phyloP scores from a whole-genome alignment of 2,329 filamentous ascomycete genomes.

The Penicillium vulpinum region DNA sequence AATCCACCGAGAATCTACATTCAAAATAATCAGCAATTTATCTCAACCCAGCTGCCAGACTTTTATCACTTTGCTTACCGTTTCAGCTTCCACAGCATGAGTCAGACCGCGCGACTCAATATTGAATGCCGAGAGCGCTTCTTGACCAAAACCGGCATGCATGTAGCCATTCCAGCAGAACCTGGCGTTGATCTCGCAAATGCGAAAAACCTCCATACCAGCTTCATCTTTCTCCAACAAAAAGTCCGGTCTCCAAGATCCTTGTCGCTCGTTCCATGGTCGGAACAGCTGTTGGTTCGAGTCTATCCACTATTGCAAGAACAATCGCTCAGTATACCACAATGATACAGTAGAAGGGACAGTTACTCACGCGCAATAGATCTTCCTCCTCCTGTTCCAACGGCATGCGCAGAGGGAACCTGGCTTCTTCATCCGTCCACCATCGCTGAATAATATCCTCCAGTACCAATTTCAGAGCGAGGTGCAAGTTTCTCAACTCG shows the following conservation, averaged over 20 bases:
- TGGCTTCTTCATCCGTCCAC: constrained; percentile 25
- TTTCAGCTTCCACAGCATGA: background rate
- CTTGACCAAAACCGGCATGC: constrained; percentile 4
- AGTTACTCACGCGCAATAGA: constrained; percentile 18
- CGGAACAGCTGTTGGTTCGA: background rate
- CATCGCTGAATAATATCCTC: constrained; percentile 32
- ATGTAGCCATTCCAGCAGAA: constrained; percentile 27
- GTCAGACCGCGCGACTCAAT: background rate
- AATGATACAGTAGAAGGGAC: background rate
- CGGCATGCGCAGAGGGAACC: constrained; percentile 29
- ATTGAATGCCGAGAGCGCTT: background rate
- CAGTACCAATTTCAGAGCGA: constrained; percentile 24
- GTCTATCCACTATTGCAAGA: constrained; percentile 7
- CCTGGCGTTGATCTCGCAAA: constrained; percentile 31
- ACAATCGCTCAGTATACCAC: background rate
- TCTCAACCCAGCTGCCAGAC: background rate
- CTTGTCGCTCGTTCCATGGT: constrained; percentile 8
- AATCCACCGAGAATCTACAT: constrained; percentile 8
- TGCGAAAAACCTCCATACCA: constrained; percentile 3
- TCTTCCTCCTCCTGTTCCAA: constrained; percentile 28
- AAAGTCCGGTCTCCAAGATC: constrained; percentile 33
- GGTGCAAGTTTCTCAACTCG: constrained; percentile 14
- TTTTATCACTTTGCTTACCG: constrained; percentile 6
- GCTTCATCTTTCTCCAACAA: constrained; percentile 15
- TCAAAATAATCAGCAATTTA: background rate